phyloP scores from a whole-genome alignment of 2,329 filamentous ascomycete genomes.

The Lachnellula occidentalis region DNA sequence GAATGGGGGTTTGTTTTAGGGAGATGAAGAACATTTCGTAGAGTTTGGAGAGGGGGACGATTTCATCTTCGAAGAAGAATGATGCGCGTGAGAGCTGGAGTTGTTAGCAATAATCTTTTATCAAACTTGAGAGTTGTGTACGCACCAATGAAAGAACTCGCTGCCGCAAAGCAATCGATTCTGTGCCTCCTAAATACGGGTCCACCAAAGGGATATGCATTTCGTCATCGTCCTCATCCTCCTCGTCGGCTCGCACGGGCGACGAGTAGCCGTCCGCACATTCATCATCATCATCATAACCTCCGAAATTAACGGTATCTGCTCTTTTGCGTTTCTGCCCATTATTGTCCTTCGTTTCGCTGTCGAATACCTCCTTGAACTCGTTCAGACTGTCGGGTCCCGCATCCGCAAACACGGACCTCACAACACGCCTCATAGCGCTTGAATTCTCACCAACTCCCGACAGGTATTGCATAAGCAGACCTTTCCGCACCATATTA shows the following conservation, averaged over 20 bases:
- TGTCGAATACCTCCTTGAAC: slow-evolving; percentile 62
- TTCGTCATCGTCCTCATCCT: slow-evolving; percentile 4
- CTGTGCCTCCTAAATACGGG: slow-evolving; percentile 24
- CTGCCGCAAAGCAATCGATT: slow-evolving; percentile 28
- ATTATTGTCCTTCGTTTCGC: slow-evolving; percentile 50
- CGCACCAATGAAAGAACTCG: slow-evolving; percentile 27
- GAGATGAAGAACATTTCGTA: slow-evolving; percentile 44
- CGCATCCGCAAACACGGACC: slow-evolving; percentile 64
- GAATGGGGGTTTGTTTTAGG: no score
- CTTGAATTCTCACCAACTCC: slow-evolving; percentile 40
- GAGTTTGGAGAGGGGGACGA: slow-evolving; percentile 39
- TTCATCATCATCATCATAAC: slow-evolving; percentile 41
- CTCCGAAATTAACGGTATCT: slow-evolving; percentile 14
- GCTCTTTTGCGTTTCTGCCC: slow-evolving; percentile 47
- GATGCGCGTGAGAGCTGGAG: slow-evolving; percentile 29
- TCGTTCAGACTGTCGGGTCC: slow-evolving; percentile 44
- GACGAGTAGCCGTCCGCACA: slow-evolving; percentile 39
- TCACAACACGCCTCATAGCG: slow-evolving; percentile 47
- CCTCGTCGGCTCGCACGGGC: slow-evolving; percentile 8
- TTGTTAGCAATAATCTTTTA: slow-evolving; percentile 1
- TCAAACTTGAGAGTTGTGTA: not conserved
- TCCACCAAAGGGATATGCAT: slow-evolving; percentile 3
- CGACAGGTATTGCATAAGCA: slow-evolving; percentile 49
- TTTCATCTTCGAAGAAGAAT: slow-evolving; percentile 39
- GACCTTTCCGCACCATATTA: slow-evolving; percentile 43